Evolutionary conservation across 345 rosid genomes (phyloP).

Genomic region (Eucalyptus tenuipes): DNA sequence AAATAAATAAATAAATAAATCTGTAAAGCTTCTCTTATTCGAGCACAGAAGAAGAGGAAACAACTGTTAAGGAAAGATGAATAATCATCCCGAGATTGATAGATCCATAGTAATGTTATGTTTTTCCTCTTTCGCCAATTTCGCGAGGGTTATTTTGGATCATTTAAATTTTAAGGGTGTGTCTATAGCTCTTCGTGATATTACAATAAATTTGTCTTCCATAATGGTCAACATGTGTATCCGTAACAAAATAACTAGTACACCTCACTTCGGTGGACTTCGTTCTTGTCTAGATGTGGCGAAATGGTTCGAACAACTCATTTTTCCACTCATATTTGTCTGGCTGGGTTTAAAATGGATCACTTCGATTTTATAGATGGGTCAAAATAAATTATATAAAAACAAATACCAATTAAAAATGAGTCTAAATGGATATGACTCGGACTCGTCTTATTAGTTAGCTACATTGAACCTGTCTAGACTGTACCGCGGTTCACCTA

Average conservation of each 20-base stretch:
- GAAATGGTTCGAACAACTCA: not conserved
- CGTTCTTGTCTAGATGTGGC: not conserved
- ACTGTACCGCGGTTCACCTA: not conserved
- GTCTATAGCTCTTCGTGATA: not conserved
- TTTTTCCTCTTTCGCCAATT: not conserved
- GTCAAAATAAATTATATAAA: not conserved
- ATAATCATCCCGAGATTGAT: not conserved
- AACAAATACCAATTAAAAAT: not conserved
- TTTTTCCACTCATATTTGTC: not conserved
- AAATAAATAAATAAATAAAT: not conserved
- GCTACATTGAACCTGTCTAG: not conserved
- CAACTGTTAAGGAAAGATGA: not conserved
- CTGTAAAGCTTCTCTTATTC: not conserved
- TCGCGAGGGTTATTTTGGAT: rapidly evolving
- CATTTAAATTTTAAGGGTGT: not conserved
- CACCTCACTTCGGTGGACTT: not conserved
- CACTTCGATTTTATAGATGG: not conserved
- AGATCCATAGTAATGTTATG: not conserved
- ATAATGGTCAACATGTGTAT: not conserved
- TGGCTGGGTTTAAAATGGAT: not conserved
- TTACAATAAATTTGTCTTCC: not conserved
- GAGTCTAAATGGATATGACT: not conserved
- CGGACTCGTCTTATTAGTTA: not conserved
- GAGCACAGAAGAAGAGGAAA: not conserved
- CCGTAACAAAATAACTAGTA: not conserved